phyloP scores from a whole-genome alignment of 306 rosid genomes.

The Hippophae tibetana region DNA sequence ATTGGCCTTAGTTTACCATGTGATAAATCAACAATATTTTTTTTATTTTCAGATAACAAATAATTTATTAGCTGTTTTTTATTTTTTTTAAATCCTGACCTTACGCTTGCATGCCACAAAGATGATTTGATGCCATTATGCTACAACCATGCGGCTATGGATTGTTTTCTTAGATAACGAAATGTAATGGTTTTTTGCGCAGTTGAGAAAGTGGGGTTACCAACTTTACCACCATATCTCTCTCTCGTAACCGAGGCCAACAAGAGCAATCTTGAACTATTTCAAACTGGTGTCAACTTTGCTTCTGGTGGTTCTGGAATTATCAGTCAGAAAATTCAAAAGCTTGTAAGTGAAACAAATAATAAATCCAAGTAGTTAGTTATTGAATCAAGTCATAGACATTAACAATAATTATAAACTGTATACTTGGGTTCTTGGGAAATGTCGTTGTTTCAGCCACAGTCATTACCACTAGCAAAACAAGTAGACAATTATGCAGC shows the following conservation, averaged over 20 bases:
- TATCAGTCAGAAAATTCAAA: constrained; percentile 35
- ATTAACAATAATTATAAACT: not conserved
- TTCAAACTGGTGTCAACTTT: constrained; percentile 65
- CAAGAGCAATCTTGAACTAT: constrained; percentile 20
- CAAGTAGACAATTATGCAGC: constrained; percentile 47
- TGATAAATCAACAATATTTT: no score
- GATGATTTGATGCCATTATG: no score
- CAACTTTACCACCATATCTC: constrained; percentile 62
- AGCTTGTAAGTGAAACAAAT: constrained; percentile 33
- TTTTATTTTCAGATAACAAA: no score
- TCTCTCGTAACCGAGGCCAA: constrained; percentile 23
- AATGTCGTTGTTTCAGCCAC: constrained; percentile 20
- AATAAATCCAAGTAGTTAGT: not conserved
- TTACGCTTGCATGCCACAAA: no score
- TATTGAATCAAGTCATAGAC: no score
- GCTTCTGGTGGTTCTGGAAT: constrained; percentile 81
- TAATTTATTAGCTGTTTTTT: no score
- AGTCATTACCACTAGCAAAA: constrained; percentile 38
- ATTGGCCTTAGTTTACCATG: no score
- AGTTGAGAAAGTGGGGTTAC: constrained; percentile 71
- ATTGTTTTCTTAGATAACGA: not conserved
- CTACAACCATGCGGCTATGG: no score
- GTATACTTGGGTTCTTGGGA: not conserved
- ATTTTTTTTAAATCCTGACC: no score
- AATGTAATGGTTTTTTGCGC: constrained; percentile 12